These are phyloP conservation scores for Mallotus nudiflorus DNA, from an alignment of 345 rosid genomes.

Conservation along the genomic window DNA sequence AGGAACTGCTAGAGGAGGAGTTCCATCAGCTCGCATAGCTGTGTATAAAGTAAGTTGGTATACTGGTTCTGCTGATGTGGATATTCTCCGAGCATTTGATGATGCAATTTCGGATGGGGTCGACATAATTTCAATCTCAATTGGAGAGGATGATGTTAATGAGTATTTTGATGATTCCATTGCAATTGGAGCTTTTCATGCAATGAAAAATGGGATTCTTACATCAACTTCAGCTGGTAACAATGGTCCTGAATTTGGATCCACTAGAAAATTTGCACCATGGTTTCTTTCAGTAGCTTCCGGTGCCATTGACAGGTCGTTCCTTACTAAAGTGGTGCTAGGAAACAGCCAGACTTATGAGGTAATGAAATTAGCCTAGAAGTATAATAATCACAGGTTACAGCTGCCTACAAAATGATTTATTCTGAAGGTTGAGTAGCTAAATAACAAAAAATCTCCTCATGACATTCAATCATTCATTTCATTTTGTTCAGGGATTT, in stretches of 20 bases:
- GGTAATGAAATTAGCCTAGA: constrained; percentile 27
- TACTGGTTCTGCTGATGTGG: constrained; percentile 17
- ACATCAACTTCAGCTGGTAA: constrained; percentile 42
- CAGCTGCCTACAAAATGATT: too few relatives aligned
- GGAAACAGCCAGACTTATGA: constrained; percentile 31
- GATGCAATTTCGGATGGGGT: constrained; percentile 43
- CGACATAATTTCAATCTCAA: constrained; percentile 32
- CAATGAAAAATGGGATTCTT: constrained; percentile 33
- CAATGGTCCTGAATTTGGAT: constrained; percentile 1
- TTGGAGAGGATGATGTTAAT: background rate
- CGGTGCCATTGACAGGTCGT: constrained; percentile 38
- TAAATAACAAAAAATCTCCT: too few relatives aligned
- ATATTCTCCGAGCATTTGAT: constrained; percentile 36
- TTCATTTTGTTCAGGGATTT: constrained; percentile 14
- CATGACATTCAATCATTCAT: background rate
- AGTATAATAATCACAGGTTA: too few relatives aligned
- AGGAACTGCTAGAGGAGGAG: constrained; percentile 33
- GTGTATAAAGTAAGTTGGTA: constrained; percentile 39
- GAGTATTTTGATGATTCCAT: constrained; percentile 23
- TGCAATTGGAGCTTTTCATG: constrained; percentile 30
- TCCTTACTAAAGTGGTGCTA: constrained; percentile 26
- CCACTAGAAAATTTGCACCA: constrained; percentile 32
- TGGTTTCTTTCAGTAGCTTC: constrained; percentile 52
- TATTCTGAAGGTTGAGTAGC: too few relatives aligned
- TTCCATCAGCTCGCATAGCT: constrained; percentile 32